Conservation (phyloP, 1,284 basidiomycete species). For the Flammula alnicola region DNA sequence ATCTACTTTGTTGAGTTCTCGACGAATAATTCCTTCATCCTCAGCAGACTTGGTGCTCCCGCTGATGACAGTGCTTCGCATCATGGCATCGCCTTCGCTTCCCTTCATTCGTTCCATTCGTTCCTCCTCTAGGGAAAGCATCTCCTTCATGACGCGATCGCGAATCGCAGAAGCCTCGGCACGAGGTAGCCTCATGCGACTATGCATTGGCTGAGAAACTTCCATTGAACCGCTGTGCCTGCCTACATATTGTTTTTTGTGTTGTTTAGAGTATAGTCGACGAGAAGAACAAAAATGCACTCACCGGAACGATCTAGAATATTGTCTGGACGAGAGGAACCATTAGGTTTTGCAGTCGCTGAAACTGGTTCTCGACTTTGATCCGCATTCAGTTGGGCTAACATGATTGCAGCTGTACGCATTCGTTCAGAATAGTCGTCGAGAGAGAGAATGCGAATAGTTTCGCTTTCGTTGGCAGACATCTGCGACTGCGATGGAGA, state of each 20-base stretch:
- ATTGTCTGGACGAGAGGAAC: constrained; percentile 16
- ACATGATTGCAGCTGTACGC: constrained; percentile 98
- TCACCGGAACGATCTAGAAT: constrained; percentile 19
- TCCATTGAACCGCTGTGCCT: constrained; percentile 19
- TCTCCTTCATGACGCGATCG: constrained; percentile 98
- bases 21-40: constrained; percentile 90
- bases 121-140: constrained; percentile 96
- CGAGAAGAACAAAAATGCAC: constrained; percentile 1
- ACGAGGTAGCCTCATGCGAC: constrained; percentile 58
- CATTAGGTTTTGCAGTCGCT: constrained; percentile 18
- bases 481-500: constrained; percentile 18
- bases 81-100: constrained; percentile 58
- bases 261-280: background rate
- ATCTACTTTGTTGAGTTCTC: constrained; percentile 96
- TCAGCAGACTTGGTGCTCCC: constrained; percentile 72
- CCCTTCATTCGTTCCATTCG: constrained; percentile 94
- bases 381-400: constrained; percentile 93
- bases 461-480: constrained; percentile 20
- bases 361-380: constrained; percentile 56
- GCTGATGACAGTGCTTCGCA: constrained; percentile 56
- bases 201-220: constrained; percentile 22
- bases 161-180: constrained; percentile 89
- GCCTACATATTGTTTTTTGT: constrained; percentile 7
- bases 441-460: constrained; percentile 54
- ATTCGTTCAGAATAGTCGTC: constrained; percentile 99